Conservation (phyloP, 345 rosid genomes). For the Excoecaria cochinchinensis region DNA sequence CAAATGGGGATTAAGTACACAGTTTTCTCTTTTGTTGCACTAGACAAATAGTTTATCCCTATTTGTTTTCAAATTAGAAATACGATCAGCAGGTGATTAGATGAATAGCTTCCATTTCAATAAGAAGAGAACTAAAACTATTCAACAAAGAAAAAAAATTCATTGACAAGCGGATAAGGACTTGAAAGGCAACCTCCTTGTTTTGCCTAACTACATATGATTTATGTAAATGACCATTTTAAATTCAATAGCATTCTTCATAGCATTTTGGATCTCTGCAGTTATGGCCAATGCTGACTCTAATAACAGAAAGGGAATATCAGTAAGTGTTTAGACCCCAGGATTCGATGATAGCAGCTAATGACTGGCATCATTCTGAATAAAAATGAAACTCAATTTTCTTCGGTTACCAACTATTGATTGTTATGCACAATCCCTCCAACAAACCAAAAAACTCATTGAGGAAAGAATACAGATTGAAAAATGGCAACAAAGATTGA, state of each 20-base stretch:
- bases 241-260: not conserved
- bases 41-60: not conserved
- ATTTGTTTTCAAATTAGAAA: not conserved
- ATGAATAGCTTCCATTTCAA: not conserved
- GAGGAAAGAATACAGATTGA: not conserved
- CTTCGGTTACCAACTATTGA: not conserved
- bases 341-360: not conserved
- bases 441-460: not conserved
- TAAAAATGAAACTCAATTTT: not conserved
- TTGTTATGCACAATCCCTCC: not conserved
- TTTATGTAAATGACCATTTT: not conserved
- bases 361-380: not conserved
- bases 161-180: not conserved
- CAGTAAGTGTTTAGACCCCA: not conserved
- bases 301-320: not conserved
- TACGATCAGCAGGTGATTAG: not conserved
- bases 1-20: not conserved
- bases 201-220: not conserved
- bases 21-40: not conserved
- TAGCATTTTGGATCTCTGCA: not conserved
- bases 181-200: not conserved
- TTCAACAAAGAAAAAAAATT: not conserved
- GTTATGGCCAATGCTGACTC: not conserved
- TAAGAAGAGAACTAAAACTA: not conserved
- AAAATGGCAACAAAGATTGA: not conserved